Evolutionary conservation across 352 stramenopile species (phyloP).

Genomic region (Phytophthora tubulina): DNA sequence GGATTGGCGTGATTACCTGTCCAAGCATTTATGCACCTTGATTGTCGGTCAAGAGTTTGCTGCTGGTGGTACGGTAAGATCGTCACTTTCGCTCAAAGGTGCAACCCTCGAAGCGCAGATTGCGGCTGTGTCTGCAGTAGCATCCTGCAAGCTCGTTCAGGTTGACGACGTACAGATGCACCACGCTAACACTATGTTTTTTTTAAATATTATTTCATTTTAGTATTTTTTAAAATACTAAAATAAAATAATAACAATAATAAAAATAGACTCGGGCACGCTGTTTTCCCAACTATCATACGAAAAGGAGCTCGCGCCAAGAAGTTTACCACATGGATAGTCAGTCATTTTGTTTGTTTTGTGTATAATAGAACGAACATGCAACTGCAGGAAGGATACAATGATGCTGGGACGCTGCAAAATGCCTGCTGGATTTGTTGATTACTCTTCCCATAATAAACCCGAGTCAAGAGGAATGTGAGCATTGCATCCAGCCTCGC

Average conservation of each 20-base stretch:
- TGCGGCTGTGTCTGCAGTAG: not conserved
- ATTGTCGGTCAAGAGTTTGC: no score
- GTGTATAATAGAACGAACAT: no score
- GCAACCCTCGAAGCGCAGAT: no score
- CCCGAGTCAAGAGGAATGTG: not conserved
- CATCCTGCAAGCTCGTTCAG: not conserved
- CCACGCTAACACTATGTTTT: no score
- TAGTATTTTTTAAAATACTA: no score
- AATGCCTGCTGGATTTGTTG: not conserved
- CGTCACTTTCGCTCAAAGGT: no score
- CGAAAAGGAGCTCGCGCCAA: conserved; percentile 2
- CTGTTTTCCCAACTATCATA: conserved; percentile 12
- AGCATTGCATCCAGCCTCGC: not conserved
- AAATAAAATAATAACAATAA: no score
- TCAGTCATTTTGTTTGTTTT: not conserved
- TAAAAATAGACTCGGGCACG: not conserved
- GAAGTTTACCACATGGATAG: not conserved
- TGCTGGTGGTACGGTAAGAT: no score
- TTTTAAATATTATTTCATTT: not conserved
- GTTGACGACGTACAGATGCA: not conserved
- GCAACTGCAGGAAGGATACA: not conserved
- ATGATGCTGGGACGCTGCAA: not conserved
- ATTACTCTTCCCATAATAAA: not conserved
- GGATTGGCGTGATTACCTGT: no score
- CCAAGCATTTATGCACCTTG: no score